These are phyloP conservation scores for Suillus luteus DNA, from an alignment of 768 basidiomycete species.

Conservation along the genomic window DNA sequence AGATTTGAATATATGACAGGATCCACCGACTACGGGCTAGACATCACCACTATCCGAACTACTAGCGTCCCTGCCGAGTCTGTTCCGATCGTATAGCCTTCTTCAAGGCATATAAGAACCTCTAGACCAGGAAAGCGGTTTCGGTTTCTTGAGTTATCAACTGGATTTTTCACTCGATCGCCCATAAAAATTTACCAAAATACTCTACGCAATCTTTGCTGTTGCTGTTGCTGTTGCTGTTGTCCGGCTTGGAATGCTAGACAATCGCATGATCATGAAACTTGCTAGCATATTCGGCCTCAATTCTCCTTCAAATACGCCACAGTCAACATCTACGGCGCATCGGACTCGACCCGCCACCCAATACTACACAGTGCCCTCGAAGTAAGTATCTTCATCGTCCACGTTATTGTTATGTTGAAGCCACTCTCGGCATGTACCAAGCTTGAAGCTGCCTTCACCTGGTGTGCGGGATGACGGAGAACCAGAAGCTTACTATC, in stretches of 20 bases:
- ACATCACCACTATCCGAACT: constrained; percentile 12
- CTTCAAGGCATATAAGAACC: constrained; percentile 28
- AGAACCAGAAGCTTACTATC: constrained; percentile 26
- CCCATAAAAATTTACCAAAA: constrained; percentile 23
- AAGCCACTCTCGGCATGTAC: constrained; percentile 15
- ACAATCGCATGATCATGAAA: constrained; percentile 35
- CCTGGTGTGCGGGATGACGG: constrained; percentile 12
- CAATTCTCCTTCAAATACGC: constrained; percentile 24
- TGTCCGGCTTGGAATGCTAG: constrained; percentile 33
- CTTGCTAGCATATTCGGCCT: constrained; percentile 30
- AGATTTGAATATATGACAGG: constrained; percentile 23
- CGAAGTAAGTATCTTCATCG: constrained; percentile 20
- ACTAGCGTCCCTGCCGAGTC: constrained; percentile 18
- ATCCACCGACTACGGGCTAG: constrained; percentile 6
- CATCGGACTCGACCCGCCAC: constrained; percentile 25
- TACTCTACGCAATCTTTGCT: constrained; percentile 27
- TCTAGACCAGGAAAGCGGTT: background rate
- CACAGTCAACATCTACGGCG: constrained; percentile 22
- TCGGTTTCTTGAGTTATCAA: background rate
- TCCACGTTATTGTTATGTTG: background rate
- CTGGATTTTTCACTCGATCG: constrained; percentile 14
- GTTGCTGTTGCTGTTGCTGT: constrained; percentile 20
- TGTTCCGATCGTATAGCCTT: constrained; percentile 30
- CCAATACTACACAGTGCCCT: constrained; percentile 21
- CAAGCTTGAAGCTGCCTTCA: constrained; percentile 19